phyloP scores from a whole-genome alignment of 148 eudicot genomes.

The Vaccinium macrocarpon region DNA sequence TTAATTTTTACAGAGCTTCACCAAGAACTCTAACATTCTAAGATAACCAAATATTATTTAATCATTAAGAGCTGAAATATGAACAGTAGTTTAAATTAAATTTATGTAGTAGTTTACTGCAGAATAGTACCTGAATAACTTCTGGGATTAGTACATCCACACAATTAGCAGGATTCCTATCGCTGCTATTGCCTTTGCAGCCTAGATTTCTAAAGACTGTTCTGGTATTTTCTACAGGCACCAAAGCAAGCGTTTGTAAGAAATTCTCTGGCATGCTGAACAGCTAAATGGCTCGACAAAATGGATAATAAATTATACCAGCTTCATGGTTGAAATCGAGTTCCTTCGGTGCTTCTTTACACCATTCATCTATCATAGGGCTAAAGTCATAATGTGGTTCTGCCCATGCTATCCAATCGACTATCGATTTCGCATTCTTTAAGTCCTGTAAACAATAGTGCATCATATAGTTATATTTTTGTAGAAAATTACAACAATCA shows the following conservation, averaged over 20 bases:
- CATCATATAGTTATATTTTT: constrained; percentile 21
- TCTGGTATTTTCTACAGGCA: constrained; percentile 82
- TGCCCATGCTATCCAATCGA: constrained; percentile 99
- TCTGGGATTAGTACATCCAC: constrained; percentile 88
- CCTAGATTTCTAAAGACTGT: constrained; percentile 80
- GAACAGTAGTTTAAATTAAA: constrained; percentile 1
- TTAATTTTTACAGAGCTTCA: background rate
- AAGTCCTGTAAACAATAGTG: constrained; percentile 52
- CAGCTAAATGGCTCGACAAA: constrained; percentile 7
- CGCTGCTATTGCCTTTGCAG: constrained; percentile 46
- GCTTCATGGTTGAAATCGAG: constrained; percentile 93
- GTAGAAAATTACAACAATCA: constrained; percentile 13
- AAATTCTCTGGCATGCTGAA: background rate
- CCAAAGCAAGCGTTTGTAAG: constrained; percentile 21
- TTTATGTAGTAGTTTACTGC: background rate
- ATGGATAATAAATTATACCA: constrained; percentile 41
- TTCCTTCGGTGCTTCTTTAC: constrained; percentile 94
- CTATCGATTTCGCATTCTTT: constrained; percentile 91
- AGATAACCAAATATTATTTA: background rate
- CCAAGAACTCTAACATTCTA: background rate
- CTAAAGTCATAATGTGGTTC: constrained; percentile 95
- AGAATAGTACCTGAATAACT: constrained; percentile 73
- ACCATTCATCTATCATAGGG: constrained; percentile 99
- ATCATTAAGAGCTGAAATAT: background rate
- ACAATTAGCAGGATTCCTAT: constrained; percentile 34